Evolutionary conservation across 306 rosid genomes (phyloP), one percentile per base, ranked within the genome.

Genomic region (Astragalus glycyphyllos): DNA sequence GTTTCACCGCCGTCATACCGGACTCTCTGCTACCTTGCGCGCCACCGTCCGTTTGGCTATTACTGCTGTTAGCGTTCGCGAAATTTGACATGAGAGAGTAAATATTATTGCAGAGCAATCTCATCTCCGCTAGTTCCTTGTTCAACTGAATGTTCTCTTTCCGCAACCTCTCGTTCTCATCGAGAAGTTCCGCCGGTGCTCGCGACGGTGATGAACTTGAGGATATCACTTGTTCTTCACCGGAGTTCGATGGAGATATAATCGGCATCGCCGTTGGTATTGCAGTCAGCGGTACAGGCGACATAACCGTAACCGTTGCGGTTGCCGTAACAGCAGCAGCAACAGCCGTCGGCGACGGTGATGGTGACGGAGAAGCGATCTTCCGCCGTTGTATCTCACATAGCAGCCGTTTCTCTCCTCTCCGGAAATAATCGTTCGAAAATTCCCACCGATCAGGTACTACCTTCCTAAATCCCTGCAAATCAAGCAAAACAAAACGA

Each of bases 371-470:
- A 0, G 76, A 31, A 0, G 71, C 51, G 54, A 87, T 82, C 80
- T 83, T 91, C 72, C 99, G 83, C 17, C 99, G 92, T 35, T 84
- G 97, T 45, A 94, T 91, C 66, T 94, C 96, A 41, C 89, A 53
- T 5, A 94, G 75, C 37, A 94, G 92, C 17, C 78, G 86, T 46
- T 84, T 94, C 56, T 86, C 82, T 1, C 96, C 96, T 54, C 71
- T 73, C 13, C 91, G 91, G 5, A 94, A 94, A 67, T 0, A 86
- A 11, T 91, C 97, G 79, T 94, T 91, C 1, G 88, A 77, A 62
- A 94, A 94, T 71, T 94, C 99, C 96, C 97, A 94, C 10, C 99
- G 95, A 64, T 94, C 97, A 46, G 96, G 88, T 20, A 87, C 90
- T 3, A 94, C 90, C 37, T 94, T 94, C 26, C 88, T 79, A 64